Evolutionary conservation across 805 yeast species (phyloP), one percentile per base, ranked within the genome.

Genomic region (Wickerhamomyces subpelliculosus): DNA sequence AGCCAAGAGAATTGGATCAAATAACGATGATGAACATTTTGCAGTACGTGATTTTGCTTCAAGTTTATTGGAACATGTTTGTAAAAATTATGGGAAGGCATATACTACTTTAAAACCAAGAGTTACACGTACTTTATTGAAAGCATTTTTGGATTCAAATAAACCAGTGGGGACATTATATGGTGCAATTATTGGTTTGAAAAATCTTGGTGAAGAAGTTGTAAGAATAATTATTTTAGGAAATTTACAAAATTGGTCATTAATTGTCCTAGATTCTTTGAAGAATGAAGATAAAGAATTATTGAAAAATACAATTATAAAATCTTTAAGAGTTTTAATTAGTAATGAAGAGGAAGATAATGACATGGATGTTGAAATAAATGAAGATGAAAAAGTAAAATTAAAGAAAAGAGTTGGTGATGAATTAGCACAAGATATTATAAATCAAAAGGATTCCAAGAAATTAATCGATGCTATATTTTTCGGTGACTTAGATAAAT

Each of bases 91-190:
- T 59, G 94, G 95, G 25, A 79, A 84, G 35, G 78, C 90, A 2
- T 89, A 90, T 57, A 80, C 90, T 18, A 84, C 97, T 2, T 69
- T 93, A 48, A 85, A 86, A 52, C 96, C 97, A 23, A 75, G 97
- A 47, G 90, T 93, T 4, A 88, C 97, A 7, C 73, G 98, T 57
- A 94, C 98, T 2, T 66, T 94, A 39, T 67, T 94, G 43, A 79
- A 95, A 52, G 97, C 97, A 0, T 84, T 94, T 48, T 67, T 93
- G 58, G 95, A 89, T 51, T 72, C 88, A 8, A 75, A 81, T 27
- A 80, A 84, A 48, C 88, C 95, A 0, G 69, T 81, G 13, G 95
- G 96, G 2, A 87, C 97, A 0, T 87, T 88, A 44, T 93, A 84
- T 51, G 99, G 99, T 27, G 81, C 97, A 5, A 72, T 94, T 23